Percentiles rank a stretch among this genome's conserved stretches.
Evolutionary conservation across 2,329 filamentous ascomycete species (phyloP).

Genomic region (Cytospora leucostoma): DNA sequence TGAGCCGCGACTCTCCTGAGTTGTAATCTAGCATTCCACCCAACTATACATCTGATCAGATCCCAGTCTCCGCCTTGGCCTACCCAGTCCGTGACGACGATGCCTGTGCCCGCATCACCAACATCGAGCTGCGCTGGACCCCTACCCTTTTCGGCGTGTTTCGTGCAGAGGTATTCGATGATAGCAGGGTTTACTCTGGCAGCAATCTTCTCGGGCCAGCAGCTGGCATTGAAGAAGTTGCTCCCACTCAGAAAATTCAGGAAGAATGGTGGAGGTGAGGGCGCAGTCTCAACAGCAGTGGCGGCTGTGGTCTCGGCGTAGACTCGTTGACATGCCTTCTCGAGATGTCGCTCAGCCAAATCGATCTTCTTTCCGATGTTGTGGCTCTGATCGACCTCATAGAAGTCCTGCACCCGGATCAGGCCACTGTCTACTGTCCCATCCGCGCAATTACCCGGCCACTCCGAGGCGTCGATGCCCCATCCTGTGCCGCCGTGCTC

Average conservation of each 20-base stretch:
- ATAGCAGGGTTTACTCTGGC: slow-evolving; percentile 81
- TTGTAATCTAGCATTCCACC: slow-evolving; percentile 78
- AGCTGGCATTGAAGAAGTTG: slow-evolving; percentile 90
- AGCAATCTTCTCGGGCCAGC: slow-evolving; percentile 93
- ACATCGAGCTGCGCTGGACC: slow-evolving; percentile 53
- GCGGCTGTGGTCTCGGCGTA: slow-evolving; percentile 44
- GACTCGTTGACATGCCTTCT: slow-evolving; percentile 62
- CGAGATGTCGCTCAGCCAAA: slow-evolving; percentile 73
- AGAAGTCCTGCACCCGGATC: slow-evolving; percentile 91
- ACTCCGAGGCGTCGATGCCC: slow-evolving; percentile 64
- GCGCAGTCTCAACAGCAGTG: not conserved
- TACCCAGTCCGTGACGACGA: slow-evolving; percentile 94
- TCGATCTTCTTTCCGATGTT: slow-evolving; percentile 81
- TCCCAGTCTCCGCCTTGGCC: slow-evolving; percentile 89
- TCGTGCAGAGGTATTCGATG: slow-evolving; percentile 61
- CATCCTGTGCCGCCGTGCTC: slow-evolving; percentile 55
- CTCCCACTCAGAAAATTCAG: slow-evolving; percentile 89
- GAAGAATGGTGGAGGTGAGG: slow-evolving; percentile 63
- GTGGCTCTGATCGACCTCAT: slow-evolving; percentile 75
- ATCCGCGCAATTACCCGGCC: slow-evolving; percentile 88
- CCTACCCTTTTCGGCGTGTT: slow-evolving; percentile 55
- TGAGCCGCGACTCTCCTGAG: slow-evolving; percentile 36
- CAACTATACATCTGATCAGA: slow-evolving; percentile 80
- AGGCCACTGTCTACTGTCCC: slow-evolving; percentile 68
- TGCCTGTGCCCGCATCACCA: slow-evolving; percentile 77